Conservation (phyloP, 2,329 filamentous ascomycete genomes). For the Scedosporium boydii region DNA sequence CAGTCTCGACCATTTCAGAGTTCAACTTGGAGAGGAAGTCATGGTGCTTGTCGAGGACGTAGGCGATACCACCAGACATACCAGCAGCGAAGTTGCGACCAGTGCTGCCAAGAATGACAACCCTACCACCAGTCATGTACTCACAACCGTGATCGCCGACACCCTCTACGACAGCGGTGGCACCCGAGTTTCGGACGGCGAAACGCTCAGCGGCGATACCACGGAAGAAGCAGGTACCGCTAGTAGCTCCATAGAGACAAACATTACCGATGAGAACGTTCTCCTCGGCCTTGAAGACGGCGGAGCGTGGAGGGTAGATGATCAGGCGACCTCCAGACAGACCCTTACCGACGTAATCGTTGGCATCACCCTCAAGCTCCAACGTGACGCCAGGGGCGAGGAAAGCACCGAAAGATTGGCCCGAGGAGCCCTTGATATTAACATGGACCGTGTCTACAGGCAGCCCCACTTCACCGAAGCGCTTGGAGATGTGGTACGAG, state of each 20-base stretch:
- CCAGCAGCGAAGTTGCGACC: conserved; percentile 96
- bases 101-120: conserved; percentile 77
- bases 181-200: conserved; percentile 92
- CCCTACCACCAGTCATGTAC: conserved; percentile 96
- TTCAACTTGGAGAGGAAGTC: conserved; percentile 94
- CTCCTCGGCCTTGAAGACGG: conserved; percentile 92
- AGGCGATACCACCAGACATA: conserved; percentile 98
- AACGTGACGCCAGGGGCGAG: conserved; percentile 87
- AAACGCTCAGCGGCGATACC: conserved; percentile 95
- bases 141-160: conserved; percentile 94
- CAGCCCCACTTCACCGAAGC: conserved; percentile 80
- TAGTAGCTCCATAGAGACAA: conserved; percentile 89
- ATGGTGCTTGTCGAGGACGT: conserved; percentile 79
- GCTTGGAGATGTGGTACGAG: conserved; percentile 91
- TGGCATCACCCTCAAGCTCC: conserved; percentile 90
- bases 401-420: conserved; percentile 93
- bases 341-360: conserved; percentile 96
- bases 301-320: conserved; percentile 81
- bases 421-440: conserved; percentile 92
- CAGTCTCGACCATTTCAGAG: conserved; percentile 92
- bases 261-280: conserved; percentile 91
- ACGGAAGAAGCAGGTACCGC: conserved; percentile 90
- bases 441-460: conserved; percentile 91
- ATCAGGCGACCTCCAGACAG: conserved; percentile 88
- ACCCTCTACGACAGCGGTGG: conserved; percentile 91